Evolutionary conservation across 768 basidiomycete genomes (phyloP).

Genomic region (Amanita rubescens): DNA sequence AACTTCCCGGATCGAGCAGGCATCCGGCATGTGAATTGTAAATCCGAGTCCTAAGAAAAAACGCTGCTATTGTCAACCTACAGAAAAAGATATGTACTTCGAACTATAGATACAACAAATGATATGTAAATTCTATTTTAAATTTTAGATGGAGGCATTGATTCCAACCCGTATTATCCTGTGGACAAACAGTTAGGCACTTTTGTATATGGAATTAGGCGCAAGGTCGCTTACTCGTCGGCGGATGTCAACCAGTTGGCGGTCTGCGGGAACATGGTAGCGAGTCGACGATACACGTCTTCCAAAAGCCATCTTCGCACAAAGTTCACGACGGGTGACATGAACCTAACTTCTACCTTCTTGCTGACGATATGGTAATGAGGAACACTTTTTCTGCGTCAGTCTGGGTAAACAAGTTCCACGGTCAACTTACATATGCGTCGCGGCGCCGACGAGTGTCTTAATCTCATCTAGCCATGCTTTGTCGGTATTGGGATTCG

Average conservation of each 20-base stretch:
- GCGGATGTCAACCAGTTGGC: constrained; percentile 49
- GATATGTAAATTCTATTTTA: background rate
- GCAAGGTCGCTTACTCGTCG: constrained; percentile 38
- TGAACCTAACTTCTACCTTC: constrained; percentile 23
- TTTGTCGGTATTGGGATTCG: constrained; percentile 25
- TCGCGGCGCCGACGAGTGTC: constrained; percentile 30
- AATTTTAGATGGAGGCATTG: constrained; percentile 38
- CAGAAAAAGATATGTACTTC: no score
- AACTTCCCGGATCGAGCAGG: no score
- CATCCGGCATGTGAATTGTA: no score
- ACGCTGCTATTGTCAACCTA: no score
- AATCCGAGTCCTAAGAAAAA: no score
- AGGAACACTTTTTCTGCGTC: constrained; percentile 35
- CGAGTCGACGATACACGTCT: constrained; percentile 56
- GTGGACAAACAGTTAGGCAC: background rate
- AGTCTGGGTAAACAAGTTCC: background rate
- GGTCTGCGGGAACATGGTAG: constrained; percentile 57
- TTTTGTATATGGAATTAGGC: no score
- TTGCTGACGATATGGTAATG: constrained; percentile 50
- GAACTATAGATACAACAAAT: no score
- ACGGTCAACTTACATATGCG: constrained; percentile 45
- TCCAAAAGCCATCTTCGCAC: constrained; percentile 48
- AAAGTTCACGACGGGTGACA: constrained; percentile 31
- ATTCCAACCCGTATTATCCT: constrained; percentile 55
- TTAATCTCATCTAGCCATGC: constrained; percentile 34